Evolutionary conservation across 495 filamentous ascomycete species (phyloP).

Genomic region (Penicillium mononematosum): DNA sequence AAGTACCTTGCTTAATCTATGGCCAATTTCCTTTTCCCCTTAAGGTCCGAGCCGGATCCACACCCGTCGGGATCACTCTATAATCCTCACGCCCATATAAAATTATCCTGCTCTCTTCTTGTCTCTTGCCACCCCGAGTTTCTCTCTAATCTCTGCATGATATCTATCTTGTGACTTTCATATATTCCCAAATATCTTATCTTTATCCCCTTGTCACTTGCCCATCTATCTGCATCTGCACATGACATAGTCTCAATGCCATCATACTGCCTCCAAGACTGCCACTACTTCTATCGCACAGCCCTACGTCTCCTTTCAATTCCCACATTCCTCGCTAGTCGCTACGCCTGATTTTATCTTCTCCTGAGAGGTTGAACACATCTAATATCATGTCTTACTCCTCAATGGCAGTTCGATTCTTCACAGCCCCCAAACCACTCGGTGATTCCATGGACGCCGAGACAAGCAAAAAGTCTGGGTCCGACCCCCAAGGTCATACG

Average conservation of each 20-base stretch:
- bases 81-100: neutral
- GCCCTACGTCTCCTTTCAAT: slow-evolving; percentile 80
- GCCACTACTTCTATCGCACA: slow-evolving; percentile 89
- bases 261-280: slow-evolving; percentile 79
- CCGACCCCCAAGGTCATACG: slow-evolving; percentile 42
- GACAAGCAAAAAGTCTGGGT: slow-evolving; percentile 16
- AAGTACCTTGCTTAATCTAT: slow-evolving; percentile 17
- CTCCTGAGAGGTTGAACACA: slow-evolving; percentile 6
- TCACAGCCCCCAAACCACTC: slow-evolving; percentile 69
- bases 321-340: slow-evolving; percentile 68
- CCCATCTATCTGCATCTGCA: slow-evolving; percentile 1
- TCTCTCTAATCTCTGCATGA: neutral
- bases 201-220: neutral
- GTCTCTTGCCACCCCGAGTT: neutral
- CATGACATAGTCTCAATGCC: slow-evolving; percentile 60
- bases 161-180: neutral
- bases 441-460: slow-evolving; percentile 37
- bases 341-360: slow-evolving; percentile 59
- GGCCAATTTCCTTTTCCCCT: slow-evolving; percentile 17
- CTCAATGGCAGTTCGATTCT: slow-evolving; percentile 47
- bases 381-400: slow-evolving; percentile 53
- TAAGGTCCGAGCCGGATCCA: slow-evolving; percentile 26
- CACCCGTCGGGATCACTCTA: neutral
- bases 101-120: neutral
- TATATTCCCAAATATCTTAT: neutral